A percentile compares a stretch with the other conserved stretches of the same genome.
These are phyloP conservation scores for Plantago lanceolata DNA, from an alignment of 305 asterid genomes.

Conservation along the genomic window DNA sequence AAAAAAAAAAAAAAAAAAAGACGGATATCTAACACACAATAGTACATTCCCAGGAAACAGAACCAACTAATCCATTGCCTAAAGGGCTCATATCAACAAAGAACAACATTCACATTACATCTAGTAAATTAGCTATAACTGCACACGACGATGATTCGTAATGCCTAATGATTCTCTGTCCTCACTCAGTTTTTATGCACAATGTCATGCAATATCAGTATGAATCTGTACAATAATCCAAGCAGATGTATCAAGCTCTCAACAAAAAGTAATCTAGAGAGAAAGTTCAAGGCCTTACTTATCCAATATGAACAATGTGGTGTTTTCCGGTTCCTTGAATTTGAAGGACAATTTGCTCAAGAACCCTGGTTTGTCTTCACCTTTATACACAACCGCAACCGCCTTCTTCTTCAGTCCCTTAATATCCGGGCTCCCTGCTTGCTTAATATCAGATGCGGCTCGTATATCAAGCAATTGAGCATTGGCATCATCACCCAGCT, in stretches of 20 bases:
- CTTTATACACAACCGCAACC: constrained; percentile 54
- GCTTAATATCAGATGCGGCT: constrained; percentile 45
- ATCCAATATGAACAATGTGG: constrained; percentile 85
- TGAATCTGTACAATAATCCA: not conserved
- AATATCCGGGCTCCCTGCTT: constrained; percentile 71
- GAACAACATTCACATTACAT: not conserved
- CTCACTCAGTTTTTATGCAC: not conserved
- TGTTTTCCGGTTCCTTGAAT: constrained; percentile 78
- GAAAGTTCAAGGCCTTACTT: constrained; percentile 54
- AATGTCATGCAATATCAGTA: not conserved
- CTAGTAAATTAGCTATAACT: not conserved
- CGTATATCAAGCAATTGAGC: constrained; percentile 80
- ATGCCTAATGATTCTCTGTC: not conserved
- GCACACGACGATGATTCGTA: not conserved
- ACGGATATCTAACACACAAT: not conserved
- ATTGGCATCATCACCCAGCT: constrained; percentile 59
- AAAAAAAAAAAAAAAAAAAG: no score
- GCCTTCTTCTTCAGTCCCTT: constrained; percentile 76
- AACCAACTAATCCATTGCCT: not conserved
- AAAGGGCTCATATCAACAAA: not conserved
- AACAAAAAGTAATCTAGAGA: constrained; percentile 5
- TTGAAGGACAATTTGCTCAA: constrained; percentile 63
- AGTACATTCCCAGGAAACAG: not conserved
- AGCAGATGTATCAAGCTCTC: not conserved
- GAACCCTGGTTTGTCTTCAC: constrained; percentile 78